Conservation (phyloP, 208 protist species). For the Porcisia deanei region DNA sequence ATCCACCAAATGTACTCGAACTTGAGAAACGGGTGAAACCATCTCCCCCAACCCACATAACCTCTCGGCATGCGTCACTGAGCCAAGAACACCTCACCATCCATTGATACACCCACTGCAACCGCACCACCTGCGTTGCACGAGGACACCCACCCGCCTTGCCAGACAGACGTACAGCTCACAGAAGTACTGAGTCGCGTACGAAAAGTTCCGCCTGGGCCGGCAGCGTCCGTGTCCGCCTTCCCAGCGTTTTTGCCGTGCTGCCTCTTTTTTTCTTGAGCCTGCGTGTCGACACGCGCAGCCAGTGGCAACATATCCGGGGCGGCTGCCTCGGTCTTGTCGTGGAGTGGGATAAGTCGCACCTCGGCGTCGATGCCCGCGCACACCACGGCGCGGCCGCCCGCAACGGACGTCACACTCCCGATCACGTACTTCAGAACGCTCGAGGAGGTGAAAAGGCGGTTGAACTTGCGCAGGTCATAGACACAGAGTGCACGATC, state of each 20-base stretch:
- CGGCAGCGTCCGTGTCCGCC: conserved; percentile 15
- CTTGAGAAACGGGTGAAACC: background rate
- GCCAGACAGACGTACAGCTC: conserved; percentile 66
- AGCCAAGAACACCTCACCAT: conserved; percentile 67
- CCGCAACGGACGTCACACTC: conserved; percentile 47
- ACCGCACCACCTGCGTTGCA: conserved; percentile 31
- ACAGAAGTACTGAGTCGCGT: conserved; percentile 71
- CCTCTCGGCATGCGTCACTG: conserved; percentile 24
- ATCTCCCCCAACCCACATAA: background rate
- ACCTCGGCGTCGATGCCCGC: conserved; percentile 68
- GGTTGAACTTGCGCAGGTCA: conserved; percentile 81
- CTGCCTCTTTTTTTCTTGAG: conserved; percentile 22
- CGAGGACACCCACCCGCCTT: conserved; percentile 65
- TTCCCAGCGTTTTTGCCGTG: conserved; percentile 17
- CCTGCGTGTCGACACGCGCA: conserved; percentile 12
- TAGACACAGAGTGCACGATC: conserved; percentile 74
- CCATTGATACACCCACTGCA: conserved; percentile 72
- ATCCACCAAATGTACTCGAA: background rate
- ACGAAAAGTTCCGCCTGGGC: conserved; percentile 59
- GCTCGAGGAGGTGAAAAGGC: conserved; percentile 55
- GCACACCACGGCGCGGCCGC: conserved; percentile 61
- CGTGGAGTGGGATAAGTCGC: conserved; percentile 41
- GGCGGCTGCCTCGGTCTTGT: conserved; percentile 8
- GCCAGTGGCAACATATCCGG: conserved; percentile 13
- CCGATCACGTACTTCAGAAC: conserved; percentile 80